Base-by-base conservation (phyloP, 805 yeast genomes). In the Schwanniomyces occidentalis region DNA sequence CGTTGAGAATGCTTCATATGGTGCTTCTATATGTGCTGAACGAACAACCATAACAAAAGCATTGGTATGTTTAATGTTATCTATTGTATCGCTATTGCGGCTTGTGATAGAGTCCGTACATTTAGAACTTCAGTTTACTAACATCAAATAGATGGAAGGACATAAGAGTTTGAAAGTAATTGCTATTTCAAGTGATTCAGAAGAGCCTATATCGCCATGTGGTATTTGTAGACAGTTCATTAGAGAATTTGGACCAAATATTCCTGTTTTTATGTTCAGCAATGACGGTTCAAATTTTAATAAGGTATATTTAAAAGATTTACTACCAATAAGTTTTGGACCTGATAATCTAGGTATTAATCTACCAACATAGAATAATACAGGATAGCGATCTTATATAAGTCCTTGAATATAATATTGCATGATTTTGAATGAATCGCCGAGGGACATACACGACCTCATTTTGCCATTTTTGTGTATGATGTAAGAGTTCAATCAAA, bases 191-290 rank as follows among this genome's bases (percentile, higher is more conserved):
- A 73, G 85, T 15, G 90, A 82, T 51, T 47, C 72, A 27, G 51
- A 54, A 1, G 73, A 72, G 2, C 74, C 81, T 19, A 80, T 85
- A 8, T 69, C 90, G 7, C 99, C 99, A 0, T 91, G 99, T 57
- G 99, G 99, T 3, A 82, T 93, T 23, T 91, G 99, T 52, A 71
- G 99, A 35, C 99, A 91, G 59, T 76, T 84, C 36, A 78, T 91
- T 20, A 69, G 96, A 24, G 99, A 91, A 57, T 91, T 90, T 57
- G 76, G 80, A 0, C 51, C 56, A 6, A 66, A 72, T 6, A 52
- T 78, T 17, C 84, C 85, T 0, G 60, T 91, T 2, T 77, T 73
- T 54, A 82, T 91, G 93, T 83, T 80, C 52, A 73, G 77, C 30
- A 56, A 53, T 1, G 73, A 73, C 35, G 87, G 84, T 1, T 49